These are phyloP conservation scores for Amanita fuliginea DNA, from an alignment of 768 basidiomycete genomes.

Conservation along the genomic window DNA sequence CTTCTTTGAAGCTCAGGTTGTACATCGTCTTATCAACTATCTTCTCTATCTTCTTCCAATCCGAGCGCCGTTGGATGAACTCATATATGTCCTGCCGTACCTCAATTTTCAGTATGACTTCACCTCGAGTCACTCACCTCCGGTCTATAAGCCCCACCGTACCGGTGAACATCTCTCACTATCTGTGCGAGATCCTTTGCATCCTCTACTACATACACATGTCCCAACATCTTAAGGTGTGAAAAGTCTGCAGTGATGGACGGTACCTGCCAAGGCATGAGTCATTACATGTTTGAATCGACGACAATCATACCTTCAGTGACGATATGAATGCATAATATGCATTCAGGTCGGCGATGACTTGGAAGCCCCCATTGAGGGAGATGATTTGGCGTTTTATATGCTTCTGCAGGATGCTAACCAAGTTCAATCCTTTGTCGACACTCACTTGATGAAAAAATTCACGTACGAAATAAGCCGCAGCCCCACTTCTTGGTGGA, in stretches of 20 bases:
- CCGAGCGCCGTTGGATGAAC: slow-evolving; percentile 86
- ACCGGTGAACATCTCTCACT: slow-evolving; percentile 88
- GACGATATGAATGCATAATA: slow-evolving; percentile 86
- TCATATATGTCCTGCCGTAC: slow-evolving; percentile 75
- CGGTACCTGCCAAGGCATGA: slow-evolving; percentile 37
- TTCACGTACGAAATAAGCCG: slow-evolving; percentile 65
- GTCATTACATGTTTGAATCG: not conserved
- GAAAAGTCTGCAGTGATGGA: slow-evolving; percentile 85
- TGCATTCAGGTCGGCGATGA: slow-evolving; percentile 92
- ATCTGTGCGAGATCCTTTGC: slow-evolving; percentile 96
- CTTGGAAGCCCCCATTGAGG: slow-evolving; percentile 84
- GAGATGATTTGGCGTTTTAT: slow-evolving; percentile 97
- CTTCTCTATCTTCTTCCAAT: slow-evolving; percentile 99
- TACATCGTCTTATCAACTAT: slow-evolving; percentile 94
- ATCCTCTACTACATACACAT: slow-evolving; percentile 91
- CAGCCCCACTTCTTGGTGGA: slow-evolving; percentile 95
- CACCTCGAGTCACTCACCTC: slow-evolving; percentile 43
- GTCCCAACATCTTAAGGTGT: slow-evolving; percentile 93
- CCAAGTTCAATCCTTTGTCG: not conserved
- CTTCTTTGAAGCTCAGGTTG: slow-evolving; percentile 86
- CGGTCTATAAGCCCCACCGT: slow-evolving; percentile 89
- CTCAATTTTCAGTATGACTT: not conserved
- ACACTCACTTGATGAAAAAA: no score
- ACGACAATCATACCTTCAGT: slow-evolving; percentile 47
- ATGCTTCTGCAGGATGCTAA: slow-evolving; percentile 91